These are phyloP conservation scores for Fraxinus baroniana DNA, from an alignment of 305 asterid species.

Conservation along the genomic window DNA sequence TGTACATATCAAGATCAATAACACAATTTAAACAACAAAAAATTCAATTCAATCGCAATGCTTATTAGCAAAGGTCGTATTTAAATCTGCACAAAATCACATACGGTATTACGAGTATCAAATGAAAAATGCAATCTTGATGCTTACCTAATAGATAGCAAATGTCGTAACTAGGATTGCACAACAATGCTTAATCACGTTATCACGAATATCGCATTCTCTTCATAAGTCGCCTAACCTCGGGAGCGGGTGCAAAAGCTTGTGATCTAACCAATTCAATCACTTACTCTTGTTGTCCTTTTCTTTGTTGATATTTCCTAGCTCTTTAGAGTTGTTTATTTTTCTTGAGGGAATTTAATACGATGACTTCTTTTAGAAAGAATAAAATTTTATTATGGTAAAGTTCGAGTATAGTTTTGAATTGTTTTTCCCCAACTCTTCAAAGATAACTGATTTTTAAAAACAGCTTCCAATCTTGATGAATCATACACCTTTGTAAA, in stretches of 20 bases:
- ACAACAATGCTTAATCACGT: neutral
- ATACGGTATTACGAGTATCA: neutral
- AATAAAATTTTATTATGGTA: neutral
- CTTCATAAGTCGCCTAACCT: neutral
- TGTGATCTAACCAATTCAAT: neutral
- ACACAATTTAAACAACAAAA: neutral
- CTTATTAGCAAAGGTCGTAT: no score
- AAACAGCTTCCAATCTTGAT: no score
- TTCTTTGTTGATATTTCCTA: neutral
- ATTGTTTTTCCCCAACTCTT: no score
- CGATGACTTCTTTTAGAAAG: neutral
- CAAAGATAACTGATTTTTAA: no score
- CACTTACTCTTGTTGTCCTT: neutral
- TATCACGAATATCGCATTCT: neutral
- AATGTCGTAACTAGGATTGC: neutral
- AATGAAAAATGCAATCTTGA: neutral
- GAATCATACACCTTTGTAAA: no score
- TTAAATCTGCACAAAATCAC: neutral
- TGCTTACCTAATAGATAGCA: neutral
- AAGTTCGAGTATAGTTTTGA: neutral
- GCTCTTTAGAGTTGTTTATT: neutral
- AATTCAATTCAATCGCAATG: neutral
- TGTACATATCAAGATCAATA: neutral
- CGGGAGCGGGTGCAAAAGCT: neutral
- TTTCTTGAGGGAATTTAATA: neutral